Base-by-base conservation (phyloP, 176 grass and related monocot genomes). In the Oryza glumipatula region DNA sequence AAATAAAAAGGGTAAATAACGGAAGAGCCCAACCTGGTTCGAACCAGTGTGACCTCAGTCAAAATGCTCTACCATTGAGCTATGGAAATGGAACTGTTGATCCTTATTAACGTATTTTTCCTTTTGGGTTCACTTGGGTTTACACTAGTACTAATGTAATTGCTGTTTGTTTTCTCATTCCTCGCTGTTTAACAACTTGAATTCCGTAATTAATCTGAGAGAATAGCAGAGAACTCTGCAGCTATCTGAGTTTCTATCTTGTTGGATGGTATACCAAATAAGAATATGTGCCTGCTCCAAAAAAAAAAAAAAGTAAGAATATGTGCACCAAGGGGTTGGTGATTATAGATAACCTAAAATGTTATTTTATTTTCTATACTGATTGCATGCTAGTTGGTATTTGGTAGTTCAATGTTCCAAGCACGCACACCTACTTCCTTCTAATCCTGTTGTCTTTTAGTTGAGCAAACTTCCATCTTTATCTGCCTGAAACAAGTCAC, bases 11-110 rank as follows among this genome's bases (percentile, higher is more conserved):
- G 35, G 35, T 36, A 21, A 58, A 58, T 58, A 58, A 58, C 54
- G n/a, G 54, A 58, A 95, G 96, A 91, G 93, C 86, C 93, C 93
- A 98, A 91, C 89, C 91, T 71, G 93, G 89, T 95, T 94, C 89
- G 86, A 98, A 98, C 89, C 75, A 80, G 91, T 94, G 91, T 94
- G 93, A 96, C 89, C 89, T 92, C 89, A 96, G 91, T 92, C 91
- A 93, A 88, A 90, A 90, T 93, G 74, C 87, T 96, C 84, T 93
- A 84, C 91, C 89, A 90, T 87, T 94, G 94, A 94, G 87, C 91
- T 90, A 90, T 94, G 89, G 82, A 92, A 84, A 90, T 94, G 87
- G 82, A 92, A 84, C 88, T 4, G 4, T 52, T 17, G 15, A 52
- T 52, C 49, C 4, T 52, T 52, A 82, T 82, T 60, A 11, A 45